Evolutionary conservation across 2,329 filamentous ascomycete genomes (phyloP), one percentile per base, ranked within the genome.

Genomic region (Fusarium mangiferae): DNA sequence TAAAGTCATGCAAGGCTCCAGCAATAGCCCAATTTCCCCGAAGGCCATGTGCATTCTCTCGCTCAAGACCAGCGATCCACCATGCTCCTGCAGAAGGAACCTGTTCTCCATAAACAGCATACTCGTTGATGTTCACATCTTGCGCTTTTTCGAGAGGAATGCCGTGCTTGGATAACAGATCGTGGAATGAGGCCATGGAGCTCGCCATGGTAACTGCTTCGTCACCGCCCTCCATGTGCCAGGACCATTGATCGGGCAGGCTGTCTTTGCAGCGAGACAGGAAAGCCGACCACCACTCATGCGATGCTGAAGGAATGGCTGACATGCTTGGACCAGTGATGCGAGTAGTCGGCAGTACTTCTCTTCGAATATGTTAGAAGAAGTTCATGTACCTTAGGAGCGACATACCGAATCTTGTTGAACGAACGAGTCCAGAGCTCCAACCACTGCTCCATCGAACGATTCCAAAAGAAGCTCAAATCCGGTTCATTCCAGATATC

Each of bases 401-500:
- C 12, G 7, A 30, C 66, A 17, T 14, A 74, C 77, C 72, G 74
- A 26, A 78, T 54, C 33, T 58, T 74, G 2, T 59, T 44, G n/a
- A 70, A 68, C 7, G 74, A 64, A 3, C 73, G 66, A 8, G 67
- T 54, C 61, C 77, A 78, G 1, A 75, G 41, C 2, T 64, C 18
- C 4, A 78, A 24, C 54, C 68, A 78, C 30, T 78, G 77, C 20
- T 71, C 60, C 30, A 70, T 72, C 0, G 72, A 57, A 0, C 70
- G 52, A 6, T 35, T 39, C 77, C 77, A 78, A 46, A 79, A 79
- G 14, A 54, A 54, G 7, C n/a, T 61, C 11, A 75, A 26, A 12
- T 88, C 87, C 0, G 87, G 85, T 77, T 89, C 87, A 63, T 89
- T 89, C 87, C 87, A 89, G 41, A 88, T 83, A 58, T 89, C 87